These are phyloP conservation scores for Diaporthe destruens DNA, from an alignment of 2,329 filamentous ascomycete species.

Conservation along the genomic window DNA sequence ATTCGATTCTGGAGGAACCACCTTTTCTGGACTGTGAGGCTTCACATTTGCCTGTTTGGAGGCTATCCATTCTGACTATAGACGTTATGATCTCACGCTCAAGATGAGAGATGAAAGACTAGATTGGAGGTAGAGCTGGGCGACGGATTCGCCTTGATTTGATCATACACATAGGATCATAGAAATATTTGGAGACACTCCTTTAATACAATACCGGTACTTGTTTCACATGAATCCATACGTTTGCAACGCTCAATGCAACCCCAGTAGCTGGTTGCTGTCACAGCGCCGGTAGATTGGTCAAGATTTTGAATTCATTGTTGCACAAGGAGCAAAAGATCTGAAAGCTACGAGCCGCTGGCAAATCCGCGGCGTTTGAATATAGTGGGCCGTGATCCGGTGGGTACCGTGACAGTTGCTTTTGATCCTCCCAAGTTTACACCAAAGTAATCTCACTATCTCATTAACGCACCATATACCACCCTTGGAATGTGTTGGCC, in stretches of 20 bases:
- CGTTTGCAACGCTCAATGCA: not conserved
- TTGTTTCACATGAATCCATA: not conserved
- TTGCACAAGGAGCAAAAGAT: no score
- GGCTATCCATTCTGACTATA: conserved; percentile 21
- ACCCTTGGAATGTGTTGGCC: no score
- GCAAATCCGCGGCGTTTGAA: no score
- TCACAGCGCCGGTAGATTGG: no score
- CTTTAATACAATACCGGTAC: conserved; percentile 5
- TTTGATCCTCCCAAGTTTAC: not conserved
- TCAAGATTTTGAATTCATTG: no score
- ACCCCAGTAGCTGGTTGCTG: no score
- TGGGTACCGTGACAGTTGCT: not conserved
- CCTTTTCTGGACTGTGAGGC: not conserved
- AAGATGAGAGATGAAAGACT: not conserved
- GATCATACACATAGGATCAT: not conserved
- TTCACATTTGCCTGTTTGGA: not conserved
- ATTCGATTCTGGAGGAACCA: not conserved
- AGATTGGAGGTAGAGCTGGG: conserved; percentile 9
- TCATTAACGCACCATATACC: no score
- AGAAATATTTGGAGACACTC: not conserved
- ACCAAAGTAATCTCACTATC: no score
- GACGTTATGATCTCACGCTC: conserved; percentile 1
- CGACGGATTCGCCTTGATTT: not conserved
- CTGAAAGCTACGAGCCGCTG: no score
- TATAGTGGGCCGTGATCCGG: no score